Base-by-base conservation (phyloP, 495 filamentous ascomycete species). In the Haplographium delicatum region DNA sequence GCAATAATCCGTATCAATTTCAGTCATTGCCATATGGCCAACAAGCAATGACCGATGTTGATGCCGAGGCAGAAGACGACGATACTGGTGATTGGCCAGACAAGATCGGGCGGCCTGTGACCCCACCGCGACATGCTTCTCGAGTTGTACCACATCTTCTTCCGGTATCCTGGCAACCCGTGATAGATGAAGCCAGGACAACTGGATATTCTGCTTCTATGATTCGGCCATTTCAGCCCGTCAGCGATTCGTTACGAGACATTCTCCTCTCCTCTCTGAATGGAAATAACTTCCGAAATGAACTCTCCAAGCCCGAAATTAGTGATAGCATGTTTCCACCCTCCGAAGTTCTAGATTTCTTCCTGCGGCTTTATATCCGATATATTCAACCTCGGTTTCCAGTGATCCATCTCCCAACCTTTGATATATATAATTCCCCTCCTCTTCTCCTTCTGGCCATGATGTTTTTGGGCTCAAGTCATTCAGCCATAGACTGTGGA, bases 321-420 rank as follows among this genome's bases (percentile, higher is more conserved):
- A 54, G 50, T 19, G 50, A 58, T 24, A 38, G 25, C 16, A 42
- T 53, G 23, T 54, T 51, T 31, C 50, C 56, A 8, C 52, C 54
- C n/a, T 19, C 47, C 2, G 53, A 54, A 42, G 52, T 28, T 11
- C 46, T 61, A 15, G 51, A 54, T 13, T 59, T 58, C 44, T 63
- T 63, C 24, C 7, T 63, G 2, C 39, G 57, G 27, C 52, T 63
- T 3, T 63, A 56, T 47, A 53, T 63, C 26, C 25, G 49, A 44
- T 60, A 61, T 34, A 50, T 63, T 7, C 61, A 64, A n/a, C 50
- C 56, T 9, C 22, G 59, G n/a, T 64, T 62, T 41, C 55, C 61
- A 2, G 53, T 64, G n/a, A 40, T 64, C 19, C 61, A 64, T 44
- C 28, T 59, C 20, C 55, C 61, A 10, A 62, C 59, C 5, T 64